Base-by-base conservation (phyloP, 2,329 filamentous ascomycete species). In the Aspergillus awamori region DNA sequence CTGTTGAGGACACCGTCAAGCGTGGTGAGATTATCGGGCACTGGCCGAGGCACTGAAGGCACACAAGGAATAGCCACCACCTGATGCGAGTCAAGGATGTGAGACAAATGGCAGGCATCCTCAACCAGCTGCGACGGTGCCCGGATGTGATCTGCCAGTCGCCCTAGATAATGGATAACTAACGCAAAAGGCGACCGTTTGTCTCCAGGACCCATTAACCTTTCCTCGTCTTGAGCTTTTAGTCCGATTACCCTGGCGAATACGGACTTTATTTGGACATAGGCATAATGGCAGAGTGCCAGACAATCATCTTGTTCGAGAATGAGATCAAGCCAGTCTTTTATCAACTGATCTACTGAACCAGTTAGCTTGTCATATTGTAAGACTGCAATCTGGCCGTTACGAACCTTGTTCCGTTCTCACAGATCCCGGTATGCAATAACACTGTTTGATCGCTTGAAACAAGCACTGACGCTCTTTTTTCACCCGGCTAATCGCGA, bases 121-220 rank as follows among this genome's bases (percentile, higher is more conserved):
- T 72, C 63, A 1, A 83, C 53, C 0, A 85, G 70, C 8, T 76
- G 63, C 4, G 73, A 71, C 0, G 75, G 69, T 1, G 78, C 76
- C 8, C 80, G 74, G 2, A 80, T 67, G 55, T 79, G 79, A 22
- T 79, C 69, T n/a, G 77, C 78, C 2, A 85, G 66, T 0, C 82
- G 74, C 2, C 82, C 81, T 7, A 85, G 67, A 36, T 74, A 72
- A 64, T 84, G 83, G 4, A 71, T 69, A 5, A 77, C 70, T 3
- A 52, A 43, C 4, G 63, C 58, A 58, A 80, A 80, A 0, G 60
- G 56, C 48, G 62, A 59, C n/a, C 48, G 30, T 48, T 53, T 60
- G 28, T 43, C 39, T 47, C 10, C 15, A 49, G 53, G 59, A 39
- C 33, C 41, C 36, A 47, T 41, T 28, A 20, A 20, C 26, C 24